These are phyloP conservation scores for Rhizodiscina lignyota DNA, from an alignment of 495 filamentous ascomycete genomes.

Conservation along the genomic window DNA sequence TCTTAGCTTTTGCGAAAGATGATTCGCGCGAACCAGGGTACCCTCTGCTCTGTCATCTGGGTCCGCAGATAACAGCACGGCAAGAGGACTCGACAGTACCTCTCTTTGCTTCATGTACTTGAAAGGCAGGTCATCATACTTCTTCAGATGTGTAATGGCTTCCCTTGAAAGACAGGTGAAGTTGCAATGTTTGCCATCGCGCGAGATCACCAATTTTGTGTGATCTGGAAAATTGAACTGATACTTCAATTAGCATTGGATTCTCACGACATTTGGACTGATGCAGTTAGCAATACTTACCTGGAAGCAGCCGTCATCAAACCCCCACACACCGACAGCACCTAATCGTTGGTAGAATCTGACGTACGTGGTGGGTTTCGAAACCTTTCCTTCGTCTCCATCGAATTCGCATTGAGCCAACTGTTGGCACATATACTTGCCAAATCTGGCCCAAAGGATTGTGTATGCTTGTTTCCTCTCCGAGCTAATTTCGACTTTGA, in stretches of 20 bases:
- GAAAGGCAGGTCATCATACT: constrained; percentile 46
- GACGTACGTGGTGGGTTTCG: constrained; percentile 36
- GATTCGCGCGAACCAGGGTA: constrained; percentile 41
- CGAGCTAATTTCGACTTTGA: constrained; percentile 28
- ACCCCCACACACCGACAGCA: constrained; percentile 79
- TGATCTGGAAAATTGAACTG: constrained; percentile 96
- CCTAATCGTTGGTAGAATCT: constrained; percentile 82
- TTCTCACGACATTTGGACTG: constrained; percentile 1
- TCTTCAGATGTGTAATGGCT: constrained; percentile 43
- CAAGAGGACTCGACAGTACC: constrained; percentile 41
- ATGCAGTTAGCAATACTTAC: constrained; percentile 19
- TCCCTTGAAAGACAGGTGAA: constrained; percentile 67
- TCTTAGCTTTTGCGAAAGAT: constrained; percentile 60
- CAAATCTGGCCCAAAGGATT: constrained; percentile 79
- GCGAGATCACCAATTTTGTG: constrained; percentile 74
- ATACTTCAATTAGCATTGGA: constrained; percentile 8
- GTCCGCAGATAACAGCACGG: constrained; percentile 27
- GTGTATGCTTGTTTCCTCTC: constrained; percentile 36
- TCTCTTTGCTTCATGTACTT: constrained; percentile 44
- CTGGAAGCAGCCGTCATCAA: constrained; percentile 74
- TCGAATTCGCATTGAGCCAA: constrained; percentile 31
- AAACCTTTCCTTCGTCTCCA: constrained; percentile 11
- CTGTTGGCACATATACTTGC: constrained; percentile 74
- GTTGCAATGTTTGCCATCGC: constrained; percentile 59
- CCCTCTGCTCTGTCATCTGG: constrained; percentile 16